phyloP scores from a whole-genome alignment of 805 yeast genomes.

The Teunomyces barrocoloradensis region DNA sequence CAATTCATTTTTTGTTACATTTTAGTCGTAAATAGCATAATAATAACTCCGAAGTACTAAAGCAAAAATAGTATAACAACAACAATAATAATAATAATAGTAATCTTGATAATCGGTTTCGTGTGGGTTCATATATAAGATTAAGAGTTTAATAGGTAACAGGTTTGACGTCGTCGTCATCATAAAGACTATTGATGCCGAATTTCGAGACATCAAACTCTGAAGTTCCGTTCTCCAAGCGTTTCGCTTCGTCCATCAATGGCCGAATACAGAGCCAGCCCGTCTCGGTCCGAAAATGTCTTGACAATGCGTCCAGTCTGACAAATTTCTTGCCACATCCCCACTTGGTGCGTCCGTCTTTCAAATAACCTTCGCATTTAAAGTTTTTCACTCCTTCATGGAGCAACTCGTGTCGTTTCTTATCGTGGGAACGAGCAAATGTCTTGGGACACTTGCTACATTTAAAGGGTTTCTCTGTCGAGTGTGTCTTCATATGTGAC shows the following conservation, averaged over 20 bases:
- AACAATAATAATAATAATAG: no score
- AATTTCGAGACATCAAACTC: background rate
- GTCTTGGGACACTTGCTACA: conserved; percentile 64
- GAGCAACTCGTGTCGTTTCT: conserved; percentile 71
- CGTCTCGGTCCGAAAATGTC: conserved; percentile 74
- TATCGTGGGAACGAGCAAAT: conserved; percentile 76
- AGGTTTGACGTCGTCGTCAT: background rate
- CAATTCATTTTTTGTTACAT: no score
- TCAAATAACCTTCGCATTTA: conserved; percentile 60
- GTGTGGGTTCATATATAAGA: background rate
- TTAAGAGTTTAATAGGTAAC: background rate
- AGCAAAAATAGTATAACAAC: no score
- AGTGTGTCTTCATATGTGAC: conserved; percentile 52
- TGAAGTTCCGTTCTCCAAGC: conserved; percentile 7
- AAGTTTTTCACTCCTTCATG: conserved; percentile 72
- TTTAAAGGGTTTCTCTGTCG: conserved; percentile 66
- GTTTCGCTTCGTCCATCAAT: conserved; percentile 56
- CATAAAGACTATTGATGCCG: background rate
- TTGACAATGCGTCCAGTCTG: conserved; percentile 71
- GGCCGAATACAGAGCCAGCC: conserved; percentile 70
- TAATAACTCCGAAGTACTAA: no score
- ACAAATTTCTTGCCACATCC: conserved; percentile 76
- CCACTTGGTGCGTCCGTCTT: conserved; percentile 61
- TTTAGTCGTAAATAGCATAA: no score
- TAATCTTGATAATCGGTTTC: background rate